These are phyloP conservation scores for Talaromyces sp. DNA, from an alignment of 2,329 filamentous ascomycete genomes.

Conservation along the genomic window DNA sequence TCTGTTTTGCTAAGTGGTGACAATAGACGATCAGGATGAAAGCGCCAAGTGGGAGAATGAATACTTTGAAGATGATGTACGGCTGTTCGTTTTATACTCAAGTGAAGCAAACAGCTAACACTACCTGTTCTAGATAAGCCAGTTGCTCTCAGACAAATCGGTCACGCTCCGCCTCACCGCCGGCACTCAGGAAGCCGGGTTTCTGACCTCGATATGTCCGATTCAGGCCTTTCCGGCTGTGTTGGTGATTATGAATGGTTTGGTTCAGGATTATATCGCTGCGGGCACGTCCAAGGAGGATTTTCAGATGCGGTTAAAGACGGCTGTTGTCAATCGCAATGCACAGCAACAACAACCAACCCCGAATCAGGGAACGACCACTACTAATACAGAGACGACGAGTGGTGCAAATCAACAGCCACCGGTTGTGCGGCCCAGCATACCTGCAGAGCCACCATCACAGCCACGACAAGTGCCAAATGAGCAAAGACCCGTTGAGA, in stretches of 20 bases:
- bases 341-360: neutral
- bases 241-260: constrained; percentile 72
- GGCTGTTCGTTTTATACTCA: neutral
- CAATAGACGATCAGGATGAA: constrained; percentile 61
- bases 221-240: constrained; percentile 73
- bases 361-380: neutral
- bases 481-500: constrained; percentile 19
- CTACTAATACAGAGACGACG: neutral
- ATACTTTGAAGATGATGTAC: constrained; percentile 49
- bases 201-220: constrained; percentile 75
- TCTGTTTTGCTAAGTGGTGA: constrained; percentile 11
- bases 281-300: constrained; percentile 60
- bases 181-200: constrained; percentile 74
- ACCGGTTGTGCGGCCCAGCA: neutral
- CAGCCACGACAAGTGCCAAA: constrained; percentile 7
- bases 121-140: constrained; percentile 44
- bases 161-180: constrained; percentile 65
- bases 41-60: constrained; percentile 69
- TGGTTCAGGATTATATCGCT: constrained; percentile 70
- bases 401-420: neutral
- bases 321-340: constrained; percentile 29
- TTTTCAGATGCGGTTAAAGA: constrained; percentile 54
- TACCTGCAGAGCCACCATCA: constrained; percentile 5
- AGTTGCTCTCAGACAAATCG: constrained; percentile 56
- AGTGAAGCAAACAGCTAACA: constrained; percentile 8